Evolutionary conservation across 116 monocot species (phyloP).

Genomic region (Zostera marina): DNA sequence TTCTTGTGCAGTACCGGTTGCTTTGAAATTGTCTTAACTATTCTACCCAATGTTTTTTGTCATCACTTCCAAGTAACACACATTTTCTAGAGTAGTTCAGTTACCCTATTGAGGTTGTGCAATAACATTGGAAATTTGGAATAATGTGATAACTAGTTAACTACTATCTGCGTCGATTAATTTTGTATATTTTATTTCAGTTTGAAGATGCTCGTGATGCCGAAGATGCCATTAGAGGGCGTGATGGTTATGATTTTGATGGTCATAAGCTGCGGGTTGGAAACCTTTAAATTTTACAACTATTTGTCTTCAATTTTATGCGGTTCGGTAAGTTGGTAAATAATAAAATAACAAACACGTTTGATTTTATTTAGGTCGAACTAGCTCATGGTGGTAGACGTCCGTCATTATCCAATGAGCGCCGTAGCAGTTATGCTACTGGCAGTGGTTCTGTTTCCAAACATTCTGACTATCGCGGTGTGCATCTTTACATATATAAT

Average conservation of each 20-base stretch:
- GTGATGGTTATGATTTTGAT: slow-evolving; percentile 96
- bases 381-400: slow-evolving; percentile 89
- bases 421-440: slow-evolving; percentile 29
- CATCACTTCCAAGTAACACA: too few relatives aligned
- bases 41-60: too few relatives aligned
- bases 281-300: too few relatives aligned
- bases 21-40: too few relatives aligned
- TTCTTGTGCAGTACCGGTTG: too few relatives aligned
- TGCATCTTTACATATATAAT: background rate
- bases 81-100: too few relatives aligned
- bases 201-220: slow-evolving; percentile 98
- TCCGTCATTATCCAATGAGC: slow-evolving; percentile 45
- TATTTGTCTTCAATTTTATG: background rate
- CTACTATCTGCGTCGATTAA: too few relatives aligned
- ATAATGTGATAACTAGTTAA: too few relatives aligned
- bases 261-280: slow-evolving; percentile 57
- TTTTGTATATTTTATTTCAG: slow-evolving; percentile 12
- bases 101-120: too few relatives aligned
- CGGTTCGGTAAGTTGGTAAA: background rate
- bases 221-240: slow-evolving; percentile 92
- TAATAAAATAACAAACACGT: background rate
- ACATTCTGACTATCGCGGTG: slow-evolving; percentile 72
- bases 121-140: too few relatives aligned
- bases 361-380: slow-evolving; percentile 39
- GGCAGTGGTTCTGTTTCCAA: slow-evolving; percentile 26